phyloP scores from a whole-genome alignment of 2,329 filamentous ascomycete genomes.

The Pyricularia grisea region DNA sequence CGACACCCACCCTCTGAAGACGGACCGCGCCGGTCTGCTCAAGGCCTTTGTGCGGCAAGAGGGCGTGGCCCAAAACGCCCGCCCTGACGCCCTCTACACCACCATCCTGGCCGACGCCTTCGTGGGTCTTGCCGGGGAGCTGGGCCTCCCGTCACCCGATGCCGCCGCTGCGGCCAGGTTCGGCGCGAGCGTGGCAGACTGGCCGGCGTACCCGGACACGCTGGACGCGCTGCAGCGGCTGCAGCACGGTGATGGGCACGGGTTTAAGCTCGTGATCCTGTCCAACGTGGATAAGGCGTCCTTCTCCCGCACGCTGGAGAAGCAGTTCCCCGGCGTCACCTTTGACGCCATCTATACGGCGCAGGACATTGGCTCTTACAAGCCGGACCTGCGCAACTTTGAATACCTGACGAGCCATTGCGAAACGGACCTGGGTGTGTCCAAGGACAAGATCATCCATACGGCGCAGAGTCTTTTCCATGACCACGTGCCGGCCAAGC shows the following conservation, averaged over 20 bases:
- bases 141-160: slow-evolving; percentile 24
- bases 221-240: slow-evolving; percentile 40
- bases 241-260: slow-evolving; percentile 16
- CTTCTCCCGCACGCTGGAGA: slow-evolving; percentile 19
- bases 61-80: slow-evolving; percentile 38
- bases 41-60: slow-evolving; percentile 21
- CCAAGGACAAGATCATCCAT: slow-evolving; percentile 43
- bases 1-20: slow-evolving; percentile 15
- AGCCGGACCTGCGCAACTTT: slow-evolving; percentile 57
- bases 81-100: slow-evolving; percentile 50
- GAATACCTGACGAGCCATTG: slow-evolving; percentile 50
- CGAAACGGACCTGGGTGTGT: slow-evolving; percentile 41
- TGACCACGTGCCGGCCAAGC: slow-evolving; percentile 57
- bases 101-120: slow-evolving; percentile 45
- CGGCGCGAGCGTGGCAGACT: slow-evolving; percentile 39
- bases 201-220: slow-evolving; percentile 49
- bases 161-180: slow-evolving; percentile 35
- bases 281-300: slow-evolving; percentile 47
- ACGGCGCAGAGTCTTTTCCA: slow-evolving; percentile 62
- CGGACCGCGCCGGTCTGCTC: background rate
- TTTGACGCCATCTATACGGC: slow-evolving; percentile 62
- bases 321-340: slow-evolving; percentile 33
- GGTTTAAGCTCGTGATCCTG: slow-evolving; percentile 49
- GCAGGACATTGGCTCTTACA: slow-evolving; percentile 62
- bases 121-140: slow-evolving; percentile 32